Conservation (phyloP, 2,329 filamentous ascomycete genomes). For the Penicillium decumbens region DNA sequence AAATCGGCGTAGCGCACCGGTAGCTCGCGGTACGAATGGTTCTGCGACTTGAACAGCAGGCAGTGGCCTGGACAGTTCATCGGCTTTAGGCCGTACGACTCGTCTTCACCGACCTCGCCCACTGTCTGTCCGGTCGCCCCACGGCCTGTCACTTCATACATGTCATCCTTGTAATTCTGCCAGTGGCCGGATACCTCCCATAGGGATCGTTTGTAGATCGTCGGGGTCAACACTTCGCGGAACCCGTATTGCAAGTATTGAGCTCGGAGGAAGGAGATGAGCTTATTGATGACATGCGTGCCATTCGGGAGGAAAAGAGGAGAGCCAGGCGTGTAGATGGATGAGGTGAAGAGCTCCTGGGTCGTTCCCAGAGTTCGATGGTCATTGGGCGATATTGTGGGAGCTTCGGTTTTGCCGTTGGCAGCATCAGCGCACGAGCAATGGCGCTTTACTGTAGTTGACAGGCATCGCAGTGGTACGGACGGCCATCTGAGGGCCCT, state of each 20-base stretch:
- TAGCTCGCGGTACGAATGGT: conserved; percentile 71
- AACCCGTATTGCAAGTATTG: conserved; percentile 84
- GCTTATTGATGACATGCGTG: conserved; percentile 74
- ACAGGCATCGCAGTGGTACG: conserved; percentile 15
- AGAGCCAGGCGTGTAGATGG: conserved; percentile 75
- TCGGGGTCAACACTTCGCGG: conserved; percentile 82
- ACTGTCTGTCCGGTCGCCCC: conserved; percentile 44
- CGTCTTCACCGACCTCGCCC: conserved; percentile 54
- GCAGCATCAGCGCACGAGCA: conserved; percentile 23
- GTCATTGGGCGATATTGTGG: conserved; percentile 42
- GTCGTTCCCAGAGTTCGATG: conserved; percentile 49
- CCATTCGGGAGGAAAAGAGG: conserved; percentile 81
- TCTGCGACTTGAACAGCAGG: conserved; percentile 70
- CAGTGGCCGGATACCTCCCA: conserved; percentile 84
- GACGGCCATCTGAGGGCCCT: conserved; percentile 1
- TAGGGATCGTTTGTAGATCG: conserved; percentile 81
- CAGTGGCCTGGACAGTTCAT: conserved; percentile 94
- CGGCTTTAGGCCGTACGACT: conserved; percentile 78
- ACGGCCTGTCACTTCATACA: conserved; percentile 70
- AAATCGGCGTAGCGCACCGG: conserved; percentile 85
- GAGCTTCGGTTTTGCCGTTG: conserved; percentile 16
- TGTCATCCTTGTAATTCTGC: conserved; percentile 86
- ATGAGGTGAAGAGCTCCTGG: conserved; percentile 75
- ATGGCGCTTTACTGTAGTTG: conserved; percentile 15
- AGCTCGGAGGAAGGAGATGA: conserved; percentile 73